Evolutionary conservation across 208 protist species (phyloP).

Genomic region (Herpetomonas samuelpessoai): DNA sequence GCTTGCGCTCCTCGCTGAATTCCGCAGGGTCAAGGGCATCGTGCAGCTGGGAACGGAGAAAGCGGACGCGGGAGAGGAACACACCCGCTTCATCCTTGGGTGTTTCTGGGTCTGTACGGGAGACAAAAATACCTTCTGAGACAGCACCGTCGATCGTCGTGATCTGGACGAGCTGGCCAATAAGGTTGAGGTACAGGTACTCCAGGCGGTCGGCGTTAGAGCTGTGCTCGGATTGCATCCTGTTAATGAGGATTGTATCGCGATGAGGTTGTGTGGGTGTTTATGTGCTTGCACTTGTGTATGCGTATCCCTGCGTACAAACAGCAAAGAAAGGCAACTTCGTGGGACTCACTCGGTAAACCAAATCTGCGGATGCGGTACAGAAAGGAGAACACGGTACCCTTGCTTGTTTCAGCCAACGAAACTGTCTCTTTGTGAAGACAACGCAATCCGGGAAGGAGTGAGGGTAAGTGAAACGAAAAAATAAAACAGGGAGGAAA

Average conservation of each 20-base stretch:
- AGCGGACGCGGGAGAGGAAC: slow-evolving; percentile 63
- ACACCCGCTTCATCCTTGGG: slow-evolving; percentile 48
- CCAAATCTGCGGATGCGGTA: no score
- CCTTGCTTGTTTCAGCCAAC: no score
- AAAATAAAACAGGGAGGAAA: slow-evolving; percentile 7
- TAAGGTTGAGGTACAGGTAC: slow-evolving; percentile 88
- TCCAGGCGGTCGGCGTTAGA: slow-evolving; percentile 77
- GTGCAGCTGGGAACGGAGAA: slow-evolving; percentile 46
- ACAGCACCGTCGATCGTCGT: slow-evolving; percentile 70
- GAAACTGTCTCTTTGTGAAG: no score
- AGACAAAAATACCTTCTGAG: slow-evolving; percentile 85
- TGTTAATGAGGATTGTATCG: slow-evolving; percentile 6
- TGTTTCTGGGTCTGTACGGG: slow-evolving; percentile 65
- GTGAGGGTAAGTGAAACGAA: background rate
- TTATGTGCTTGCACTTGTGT: no score
- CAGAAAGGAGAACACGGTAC: no score
- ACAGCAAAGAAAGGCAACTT: no score
- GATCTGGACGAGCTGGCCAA: slow-evolving; percentile 79
- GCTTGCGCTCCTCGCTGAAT: slow-evolving; percentile 31
- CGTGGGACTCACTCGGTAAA: no score
- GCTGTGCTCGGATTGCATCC: slow-evolving; percentile 41
- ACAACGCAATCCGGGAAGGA: no score
- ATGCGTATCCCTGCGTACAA: no score
- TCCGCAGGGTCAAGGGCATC: slow-evolving; percentile 39
- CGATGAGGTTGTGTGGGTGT: background rate